These are phyloP conservation scores for Curvularia lunata DNA, from an alignment of 2,329 filamentous ascomycete species.

Conservation along the genomic window DNA sequence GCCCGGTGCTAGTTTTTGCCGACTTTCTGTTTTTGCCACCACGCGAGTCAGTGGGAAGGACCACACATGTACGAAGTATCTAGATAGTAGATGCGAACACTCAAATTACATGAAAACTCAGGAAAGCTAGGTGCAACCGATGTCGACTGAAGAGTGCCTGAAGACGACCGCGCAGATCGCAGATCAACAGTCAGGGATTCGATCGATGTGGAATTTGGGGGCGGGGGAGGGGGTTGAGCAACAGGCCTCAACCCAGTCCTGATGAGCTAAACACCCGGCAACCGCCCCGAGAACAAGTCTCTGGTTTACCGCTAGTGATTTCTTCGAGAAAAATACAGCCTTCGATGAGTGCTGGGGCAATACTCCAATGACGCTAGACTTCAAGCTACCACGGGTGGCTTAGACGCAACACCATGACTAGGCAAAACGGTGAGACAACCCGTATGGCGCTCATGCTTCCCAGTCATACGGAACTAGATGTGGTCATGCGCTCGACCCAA, in stretches of 20 bases:
- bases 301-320: slow-evolving; percentile 25
- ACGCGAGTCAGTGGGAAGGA: background rate
- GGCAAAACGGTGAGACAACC: slow-evolving; percentile 35
- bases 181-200: background rate
- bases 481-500: slow-evolving; percentile 25
- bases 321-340: slow-evolving; percentile 42
- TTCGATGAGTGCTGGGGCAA: slow-evolving; percentile 46
- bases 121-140: background rate
- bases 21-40: background rate
- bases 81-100: background rate
- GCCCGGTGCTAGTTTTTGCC: background rate
- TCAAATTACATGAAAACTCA: background rate
- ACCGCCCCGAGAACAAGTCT: slow-evolving; percentile 2
- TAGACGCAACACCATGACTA: slow-evolving; percentile 31
- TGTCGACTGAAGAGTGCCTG: background rate
- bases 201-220: background rate
- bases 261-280: background rate
- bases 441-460: slow-evolving; percentile 26
- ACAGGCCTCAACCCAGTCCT: background rate
- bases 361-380: slow-evolving; percentile 5
- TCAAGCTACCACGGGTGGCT: slow-evolving; percentile 8
- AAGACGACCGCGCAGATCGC: background rate
- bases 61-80: background rate
- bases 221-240: background rate
- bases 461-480: slow-evolving; percentile 26